phyloP scores from a whole-genome alignment of 208 protist species.

The Naegleria gruberi region DNA sequence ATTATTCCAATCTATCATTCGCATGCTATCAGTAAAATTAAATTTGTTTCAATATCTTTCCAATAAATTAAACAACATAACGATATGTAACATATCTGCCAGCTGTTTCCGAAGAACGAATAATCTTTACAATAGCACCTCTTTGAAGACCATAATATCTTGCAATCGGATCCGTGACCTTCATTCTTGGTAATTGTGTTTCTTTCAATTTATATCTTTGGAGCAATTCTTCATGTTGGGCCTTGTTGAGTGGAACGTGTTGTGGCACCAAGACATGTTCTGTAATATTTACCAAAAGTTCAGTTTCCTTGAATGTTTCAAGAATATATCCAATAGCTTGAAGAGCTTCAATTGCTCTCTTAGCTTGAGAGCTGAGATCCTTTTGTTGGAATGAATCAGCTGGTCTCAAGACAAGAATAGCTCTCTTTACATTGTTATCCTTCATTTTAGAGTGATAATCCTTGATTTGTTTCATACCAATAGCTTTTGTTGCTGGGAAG shows the following conservation, averaged over 20 bases:
- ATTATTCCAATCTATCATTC: too few relatives aligned
- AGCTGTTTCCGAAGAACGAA: slow-evolving; percentile 87
- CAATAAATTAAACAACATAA: slow-evolving; percentile 66
- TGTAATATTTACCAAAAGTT: slow-evolving; percentile 94
- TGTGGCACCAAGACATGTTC: slow-evolving; percentile 91
- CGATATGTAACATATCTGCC: slow-evolving; percentile 96
- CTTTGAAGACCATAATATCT: slow-evolving; percentile 83
- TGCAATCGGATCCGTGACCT: slow-evolving; percentile 85
- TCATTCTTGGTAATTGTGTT: slow-evolving; percentile 87
- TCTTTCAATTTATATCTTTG: slow-evolving; percentile 80
- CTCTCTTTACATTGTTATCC: background rate
- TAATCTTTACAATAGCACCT: slow-evolving; percentile 90
- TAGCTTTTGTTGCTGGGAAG: background rate
- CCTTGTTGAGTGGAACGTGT: slow-evolving; percentile 73
- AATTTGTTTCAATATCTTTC: background rate
- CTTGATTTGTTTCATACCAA: slow-evolving; percentile 14
- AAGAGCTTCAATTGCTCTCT: slow-evolving; percentile 15
- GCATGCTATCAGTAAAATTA: too few relatives aligned
- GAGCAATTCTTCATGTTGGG: slow-evolving; percentile 73
- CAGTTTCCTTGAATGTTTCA: slow-evolving; percentile 85
- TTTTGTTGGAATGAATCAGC: background rate
- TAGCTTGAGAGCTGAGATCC: background rate
- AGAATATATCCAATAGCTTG: slow-evolving; percentile 42
- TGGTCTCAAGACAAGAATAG: background rate
- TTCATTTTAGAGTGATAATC: slow-evolving; percentile 6